Base-by-base conservation (phyloP, 2,329 filamentous ascomycete genomes). In the Ceratocystis alfenasii region DNA sequence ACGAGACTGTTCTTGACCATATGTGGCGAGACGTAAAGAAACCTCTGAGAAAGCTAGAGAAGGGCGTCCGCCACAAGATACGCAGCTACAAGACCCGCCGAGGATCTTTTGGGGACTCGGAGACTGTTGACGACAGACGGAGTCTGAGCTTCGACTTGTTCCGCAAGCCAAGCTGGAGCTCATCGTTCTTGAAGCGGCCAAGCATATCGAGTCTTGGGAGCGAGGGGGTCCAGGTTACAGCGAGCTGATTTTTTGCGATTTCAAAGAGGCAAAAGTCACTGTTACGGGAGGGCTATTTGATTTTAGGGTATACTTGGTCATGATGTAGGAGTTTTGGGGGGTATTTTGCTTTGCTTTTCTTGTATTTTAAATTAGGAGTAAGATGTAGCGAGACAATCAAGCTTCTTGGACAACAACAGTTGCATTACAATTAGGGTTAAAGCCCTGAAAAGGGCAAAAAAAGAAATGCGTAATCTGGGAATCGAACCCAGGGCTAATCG, bases 401-500 rank as follows among this genome's bases (percentile, higher is more conserved):
- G 15, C 45, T 53, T 53, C 20, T 22, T 12, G 20, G 20, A 25
- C 48, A 53, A 20, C 2, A n/a, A 53, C 5, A 3, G 8, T 3
- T 10, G 17, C 48, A 20, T 10, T 22, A 50, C 2, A 6, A 6
- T 50, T 50, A 50, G 46, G 46, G 46, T 22, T 50, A 50, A 6
- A 10, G 3, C 5, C n/a, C n/a, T 20, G 10, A 5, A n/a, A 20
- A 2, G 8, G n/a, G n/a, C n/a, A 12, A 50, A 50, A 50, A 50
- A 22, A 50, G 5, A 0, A 22, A 50, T 63, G 62, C 62, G 62
- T 63, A 53, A 53, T 63, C 45, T 63, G 46, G 62, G 62, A 63
- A 63, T 63, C 62, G 62, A 63, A 63, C 62, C 62, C 46, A 53
- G 45, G 62, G 62, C 62, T 63, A 53, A 63, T 53, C 62, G 62